Evolutionary conservation across 2,329 filamentous ascomycete species (phyloP).

Genomic region (Calonectria leucothoes): DNA sequence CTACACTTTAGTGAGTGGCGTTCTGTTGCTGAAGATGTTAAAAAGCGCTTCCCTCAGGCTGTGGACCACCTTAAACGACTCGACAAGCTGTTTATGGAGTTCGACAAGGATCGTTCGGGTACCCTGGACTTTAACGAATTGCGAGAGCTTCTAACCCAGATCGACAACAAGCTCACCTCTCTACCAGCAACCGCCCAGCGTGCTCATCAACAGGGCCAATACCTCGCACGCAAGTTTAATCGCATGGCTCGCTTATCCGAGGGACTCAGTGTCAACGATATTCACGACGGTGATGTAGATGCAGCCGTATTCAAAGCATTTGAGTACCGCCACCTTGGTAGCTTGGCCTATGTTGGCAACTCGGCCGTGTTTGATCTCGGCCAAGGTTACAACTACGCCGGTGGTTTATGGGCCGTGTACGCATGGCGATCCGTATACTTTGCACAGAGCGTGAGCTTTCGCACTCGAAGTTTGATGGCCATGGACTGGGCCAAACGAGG

Average conservation of each 20-base stretch:
- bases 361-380: slow-evolving; percentile 93
- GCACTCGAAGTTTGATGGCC: slow-evolving; percentile 87
- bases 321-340: slow-evolving; percentile 92
- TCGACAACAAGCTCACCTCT: slow-evolving; percentile 94
- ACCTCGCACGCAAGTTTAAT: slow-evolving; percentile 94
- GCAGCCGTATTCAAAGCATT: slow-evolving; percentile 94
- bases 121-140: slow-evolving; percentile 96
- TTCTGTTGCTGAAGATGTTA: slow-evolving; percentile 83
- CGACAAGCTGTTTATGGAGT: slow-evolving; percentile 90
- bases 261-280: slow-evolving; percentile 81
- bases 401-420: slow-evolving; percentile 93
- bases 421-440: slow-evolving; percentile 98
- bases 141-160: slow-evolving; percentile 86
- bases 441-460: slow-evolving; percentile 93
- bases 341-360: slow-evolving; percentile 94
- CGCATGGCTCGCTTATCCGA: slow-evolving; percentile 84
- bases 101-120: slow-evolving; percentile 92
- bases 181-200: slow-evolving; percentile 95
- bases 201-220: slow-evolving; percentile 94
- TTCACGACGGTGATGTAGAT: slow-evolving; percentile 90
- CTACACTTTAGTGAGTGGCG: slow-evolving; percentile 92
- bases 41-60: slow-evolving; percentile 91
- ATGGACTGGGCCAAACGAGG: slow-evolving; percentile 99
- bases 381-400: slow-evolving; percentile 80
- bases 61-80: slow-evolving; percentile 86